Base-by-base conservation (phyloP, 768 basidiomycete species). In the Russula olivacea region DNA sequence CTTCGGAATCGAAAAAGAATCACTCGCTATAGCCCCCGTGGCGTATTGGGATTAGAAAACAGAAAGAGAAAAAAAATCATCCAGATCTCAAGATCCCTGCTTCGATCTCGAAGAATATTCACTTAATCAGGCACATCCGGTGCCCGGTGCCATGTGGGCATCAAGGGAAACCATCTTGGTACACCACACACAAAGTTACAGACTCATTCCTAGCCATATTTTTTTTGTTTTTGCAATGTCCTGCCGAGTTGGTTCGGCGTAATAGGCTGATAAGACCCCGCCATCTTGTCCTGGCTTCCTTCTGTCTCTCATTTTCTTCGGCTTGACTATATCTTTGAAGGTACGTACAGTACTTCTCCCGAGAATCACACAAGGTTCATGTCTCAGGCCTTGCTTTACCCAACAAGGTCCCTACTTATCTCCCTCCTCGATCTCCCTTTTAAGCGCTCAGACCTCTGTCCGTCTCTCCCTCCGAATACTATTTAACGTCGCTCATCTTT, bases 381-480 rank as follows among this genome's bases (percentile, higher is more conserved):
- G 63, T 64, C 63, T 59, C 63, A 64, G 55, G 54, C 63, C 54
- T 64, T 55, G 58, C 63, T 55, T 60, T 64, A 56, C 63, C 32
- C 63, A 64, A 60, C 59, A 28, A 60, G 58, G 25, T 55, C 63
- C 63, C 58, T 49, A 60, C 63, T 64, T 60, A 60, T 64, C 63
- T 60, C 59, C 63, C 63, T 55, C 59, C 58, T 50, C 63, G 63
- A 64, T 64, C 63, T 64, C 58, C 62, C 63, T 55, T 48, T 60
- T 51, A 58, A 38, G 63, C 63, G 63, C 63, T 36, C 62, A 49
- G 59, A 19, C 28, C 49, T 53, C 38, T 63, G 62, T 63, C 38
- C 30, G 64, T 61, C 43, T 65, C 41, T 50, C 59, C 51, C 54
- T 51, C 54, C 40, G 40, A 54, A 41, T 65, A 40, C 38, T 40